phyloP scores from a whole-genome alignment of 1,139 yeast species.

The Debaryomycetaceae sp. region DNA sequence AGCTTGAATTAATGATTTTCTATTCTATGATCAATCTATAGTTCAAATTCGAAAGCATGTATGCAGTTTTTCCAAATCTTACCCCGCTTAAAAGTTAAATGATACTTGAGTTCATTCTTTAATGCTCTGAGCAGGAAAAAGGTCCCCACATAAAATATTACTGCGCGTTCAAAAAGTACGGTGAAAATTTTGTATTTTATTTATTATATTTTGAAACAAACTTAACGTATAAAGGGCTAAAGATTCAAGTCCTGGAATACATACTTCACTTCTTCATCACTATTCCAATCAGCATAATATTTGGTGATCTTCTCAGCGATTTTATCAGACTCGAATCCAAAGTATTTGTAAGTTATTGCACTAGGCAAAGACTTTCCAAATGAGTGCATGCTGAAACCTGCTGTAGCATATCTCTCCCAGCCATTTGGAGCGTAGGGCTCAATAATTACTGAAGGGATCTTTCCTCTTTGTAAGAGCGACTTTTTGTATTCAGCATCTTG shows the following conservation, averaged over 20 bases:
- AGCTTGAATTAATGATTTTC: too few species aligned
- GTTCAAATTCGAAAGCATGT: too few species aligned
- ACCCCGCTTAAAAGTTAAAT: too few species aligned
- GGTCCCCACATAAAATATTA: too few species aligned
- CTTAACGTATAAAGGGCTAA: too few species aligned
- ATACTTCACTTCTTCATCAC: conserved; percentile 19
- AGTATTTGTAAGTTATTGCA: conserved; percentile 22
- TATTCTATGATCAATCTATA: too few species aligned
- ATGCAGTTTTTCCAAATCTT: too few species aligned
- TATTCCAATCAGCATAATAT: conserved; percentile 15
- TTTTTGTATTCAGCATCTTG: conserved; percentile 4
- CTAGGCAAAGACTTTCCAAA: conserved; percentile 34
- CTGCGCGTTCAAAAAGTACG: too few species aligned
- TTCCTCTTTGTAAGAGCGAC: conserved; percentile 16
- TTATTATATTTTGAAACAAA: too few species aligned
- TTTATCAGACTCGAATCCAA: conserved; percentile 23
- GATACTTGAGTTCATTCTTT: too few species aligned
- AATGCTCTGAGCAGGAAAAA: too few species aligned
- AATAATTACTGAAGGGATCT: conserved; percentile 24
- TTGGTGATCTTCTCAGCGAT: conserved; percentile 19
- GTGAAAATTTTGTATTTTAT: too few species aligned
- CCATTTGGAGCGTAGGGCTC: conserved; percentile 33
- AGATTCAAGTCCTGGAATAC: conserved; percentile 26
- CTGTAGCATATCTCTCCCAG: conserved; percentile 35
- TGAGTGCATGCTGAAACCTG: conserved; percentile 26